Percentiles rank a stretch among this genome's conserved stretches.
These are phyloP conservation scores for Rhynchosporium secalis DNA, from an alignment of 2,329 filamentous ascomycete species.

Conservation along the genomic window DNA sequence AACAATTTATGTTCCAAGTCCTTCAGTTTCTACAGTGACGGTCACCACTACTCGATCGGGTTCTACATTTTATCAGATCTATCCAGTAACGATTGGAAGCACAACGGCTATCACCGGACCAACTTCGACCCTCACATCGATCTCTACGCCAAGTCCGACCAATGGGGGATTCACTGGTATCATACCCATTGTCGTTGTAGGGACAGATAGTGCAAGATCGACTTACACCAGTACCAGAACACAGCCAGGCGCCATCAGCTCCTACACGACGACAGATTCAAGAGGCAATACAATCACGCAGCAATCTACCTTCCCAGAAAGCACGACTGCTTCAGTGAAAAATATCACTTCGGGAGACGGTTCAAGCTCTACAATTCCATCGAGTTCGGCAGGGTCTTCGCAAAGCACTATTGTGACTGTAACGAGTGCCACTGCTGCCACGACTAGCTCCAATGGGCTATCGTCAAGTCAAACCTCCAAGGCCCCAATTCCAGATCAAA, in stretches of 20 bases:
- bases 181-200: constrained; percentile 9
- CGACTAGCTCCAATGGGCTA: constrained; percentile 20
- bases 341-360: constrained; percentile 6
- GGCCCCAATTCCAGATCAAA: constrained; percentile 23
- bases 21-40: constrained; percentile 18
- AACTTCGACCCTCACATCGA: constrained; percentile 17
- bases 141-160: constrained; percentile 4
- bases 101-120: constrained; percentile 22
- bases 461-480: constrained; percentile 19
- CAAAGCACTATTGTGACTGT: constrained; percentile 19
- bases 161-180: constrained; percentile 6
- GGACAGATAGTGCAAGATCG: constrained; percentile 9
- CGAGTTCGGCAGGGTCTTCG: not conserved
- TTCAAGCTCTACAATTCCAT: not conserved
- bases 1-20: not conserved
- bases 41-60: constrained; percentile 16
- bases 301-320: constrained; percentile 13
- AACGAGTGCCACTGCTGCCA: constrained; percentile 16
- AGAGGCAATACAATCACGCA: constrained; percentile 11
- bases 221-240: constrained; percentile 15
- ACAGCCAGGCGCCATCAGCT: constrained; percentile 8
- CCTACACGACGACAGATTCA: constrained; percentile 20
- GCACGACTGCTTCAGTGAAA: constrained; percentile 15
- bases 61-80: constrained; percentile 17
- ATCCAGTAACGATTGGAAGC: constrained; percentile 22